These are phyloP conservation scores for Candida mattraensis DNA, from an alignment of 805 yeast species.

Conservation along the genomic window DNA sequence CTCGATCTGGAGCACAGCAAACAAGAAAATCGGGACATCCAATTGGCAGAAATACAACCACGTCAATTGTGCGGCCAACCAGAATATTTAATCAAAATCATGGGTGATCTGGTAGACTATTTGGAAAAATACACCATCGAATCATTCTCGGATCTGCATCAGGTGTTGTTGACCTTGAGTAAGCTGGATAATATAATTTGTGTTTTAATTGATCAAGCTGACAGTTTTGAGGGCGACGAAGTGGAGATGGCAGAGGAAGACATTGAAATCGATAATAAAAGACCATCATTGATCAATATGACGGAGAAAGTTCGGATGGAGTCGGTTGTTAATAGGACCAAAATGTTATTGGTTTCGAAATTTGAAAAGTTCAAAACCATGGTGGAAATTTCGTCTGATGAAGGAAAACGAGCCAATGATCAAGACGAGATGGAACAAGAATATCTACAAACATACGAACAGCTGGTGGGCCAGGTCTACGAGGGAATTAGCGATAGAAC, in stretches of 20 bases:
- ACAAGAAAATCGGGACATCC: slow-evolving; percentile 6
- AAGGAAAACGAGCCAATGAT: slow-evolving; percentile 9
- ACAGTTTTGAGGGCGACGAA: slow-evolving; percentile 8
- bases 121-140: slow-evolving; percentile 39
- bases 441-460: slow-evolving; percentile 23
- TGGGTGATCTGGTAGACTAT: slow-evolving; percentile 69
- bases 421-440: slow-evolving; percentile 4
- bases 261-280: slow-evolving; percentile 1
- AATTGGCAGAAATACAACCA: slow-evolving; percentile 17
- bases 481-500: slow-evolving; percentile 37
- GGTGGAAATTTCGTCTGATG: slow-evolving; percentile 7
- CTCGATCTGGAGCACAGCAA: slow-evolving; percentile 3
- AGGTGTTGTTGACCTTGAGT: slow-evolving; percentile 23
- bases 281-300: slow-evolving; percentile 25
- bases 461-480: slow-evolving; percentile 34
- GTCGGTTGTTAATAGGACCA: slow-evolving; percentile 33
- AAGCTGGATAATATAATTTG: slow-evolving; percentile 33
- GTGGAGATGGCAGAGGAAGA: slow-evolving; percentile 8
- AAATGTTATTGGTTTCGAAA: slow-evolving; percentile 26
- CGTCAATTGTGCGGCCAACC: slow-evolving; percentile 53
- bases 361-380: slow-evolving; percentile 30
- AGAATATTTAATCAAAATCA: slow-evolving; percentile 58
- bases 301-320: slow-evolving; percentile 37
- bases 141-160: slow-evolving; percentile 24
- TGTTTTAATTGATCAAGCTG: slow-evolving; percentile 29